Base-by-base conservation (phyloP, 495 filamentous ascomycete genomes). In the Penicillium simplicissimum region DNA sequence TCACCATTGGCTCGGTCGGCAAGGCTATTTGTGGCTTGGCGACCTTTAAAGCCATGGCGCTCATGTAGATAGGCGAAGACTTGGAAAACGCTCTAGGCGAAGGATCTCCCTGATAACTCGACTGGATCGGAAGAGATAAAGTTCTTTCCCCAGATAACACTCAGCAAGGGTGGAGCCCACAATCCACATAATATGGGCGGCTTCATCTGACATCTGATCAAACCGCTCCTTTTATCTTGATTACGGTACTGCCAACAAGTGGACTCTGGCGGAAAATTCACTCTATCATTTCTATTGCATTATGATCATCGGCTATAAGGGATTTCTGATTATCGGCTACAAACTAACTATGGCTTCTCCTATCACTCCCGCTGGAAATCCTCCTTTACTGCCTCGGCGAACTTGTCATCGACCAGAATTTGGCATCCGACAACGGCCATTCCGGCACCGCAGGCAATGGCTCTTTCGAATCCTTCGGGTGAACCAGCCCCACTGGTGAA, bases 401-500 rank as follows among this genome's bases (percentile, higher is more conserved):
- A 72, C 19, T 71, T 52, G 61, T 72, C 71, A 49, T 87, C 82
- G 0, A 71, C 67, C 55, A 87, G 52, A 0, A 85, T 68, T 53
- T 72, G 79, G 66, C 80, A 81, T 0, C 75, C 85, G 0, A 85
- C 76, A 58, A 78, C 68, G 4, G 85, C 83, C 83, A 87, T 85
- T n/a, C 80, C 85, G 57, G 78, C 80, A 5, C 79, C 84, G 53
- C 83, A 85, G 51, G 77, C 70, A 31, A 86, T 52, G 6, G 79
- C 79, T 33, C 76, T 67, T 33, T 73, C 60, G 52, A 80, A 78
- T 0, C 76, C 71, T 42, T 86, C 80, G 0, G 78, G 65, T 8
- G 82, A 85, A 9, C 81, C 81, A 1, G 84, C 82, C 0, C 79
- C 85, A 0, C 72, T 74, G 0, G 84, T 77, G 61, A 87, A 87